Percentiles rank a stretch among this genome's conserved stretches.
Conservation (phyloP, 495 filamentous ascomycete species). For the Daldinia decipiens region DNA sequence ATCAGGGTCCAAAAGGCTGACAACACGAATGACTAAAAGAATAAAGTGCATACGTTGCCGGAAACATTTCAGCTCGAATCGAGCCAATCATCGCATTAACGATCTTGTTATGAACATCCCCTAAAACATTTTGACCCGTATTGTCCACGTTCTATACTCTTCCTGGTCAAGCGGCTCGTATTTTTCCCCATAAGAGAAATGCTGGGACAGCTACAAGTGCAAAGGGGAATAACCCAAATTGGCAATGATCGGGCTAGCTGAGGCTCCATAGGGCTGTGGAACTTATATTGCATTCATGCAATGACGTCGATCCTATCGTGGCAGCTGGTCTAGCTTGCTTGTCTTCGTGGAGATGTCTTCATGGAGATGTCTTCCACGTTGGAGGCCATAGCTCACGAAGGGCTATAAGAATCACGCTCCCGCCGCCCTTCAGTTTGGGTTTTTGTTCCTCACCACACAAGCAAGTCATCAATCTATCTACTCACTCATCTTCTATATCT, state of each 20-base stretch:
- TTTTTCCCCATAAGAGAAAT: constrained; percentile 15
- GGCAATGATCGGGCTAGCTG: constrained; percentile 14
- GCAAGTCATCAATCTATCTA: not conserved
- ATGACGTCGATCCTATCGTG: constrained; percentile 25
- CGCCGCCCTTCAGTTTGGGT: not conserved
- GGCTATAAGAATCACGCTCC: constrained; percentile 16
- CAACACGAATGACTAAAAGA: constrained; percentile 11
- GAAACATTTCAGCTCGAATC: constrained; percentile 15
- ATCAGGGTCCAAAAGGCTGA: constrained; percentile 1
- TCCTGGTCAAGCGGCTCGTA: constrained; percentile 25
- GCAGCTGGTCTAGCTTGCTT: not conserved
- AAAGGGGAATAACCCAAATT: constrained; percentile 14
- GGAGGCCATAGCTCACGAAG: not conserved
- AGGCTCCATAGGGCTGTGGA: constrained; percentile 12
- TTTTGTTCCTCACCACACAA: constrained; percentile 27
- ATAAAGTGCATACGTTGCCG: not conserved
- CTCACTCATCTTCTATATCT: constrained; percentile 1
- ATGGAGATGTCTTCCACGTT: constrained; percentile 10
- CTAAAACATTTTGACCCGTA: not conserved
- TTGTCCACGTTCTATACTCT: not conserved
- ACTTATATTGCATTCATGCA: constrained; percentile 29
- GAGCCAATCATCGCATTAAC: constrained; percentile 9
- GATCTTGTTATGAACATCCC: not conserved
- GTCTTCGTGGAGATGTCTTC: not conserved
- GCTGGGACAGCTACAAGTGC: not conserved